These are phyloP conservation scores for Penicillium hesseltinei DNA, from an alignment of 2,329 filamentous ascomycete genomes.

Conservation along the genomic window DNA sequence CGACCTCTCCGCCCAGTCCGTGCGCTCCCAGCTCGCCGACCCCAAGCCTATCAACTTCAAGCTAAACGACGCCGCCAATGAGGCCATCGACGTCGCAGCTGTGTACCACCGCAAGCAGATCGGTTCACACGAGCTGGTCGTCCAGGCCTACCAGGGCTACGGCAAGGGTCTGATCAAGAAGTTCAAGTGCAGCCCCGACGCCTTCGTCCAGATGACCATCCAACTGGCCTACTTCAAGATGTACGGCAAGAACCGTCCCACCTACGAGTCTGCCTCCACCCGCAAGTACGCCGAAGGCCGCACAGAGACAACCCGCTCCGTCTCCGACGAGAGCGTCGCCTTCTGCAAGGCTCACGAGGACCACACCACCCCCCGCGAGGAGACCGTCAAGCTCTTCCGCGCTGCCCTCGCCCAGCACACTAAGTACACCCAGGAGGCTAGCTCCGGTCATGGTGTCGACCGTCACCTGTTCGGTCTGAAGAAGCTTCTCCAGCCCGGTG, in stretches of 20 bases:
- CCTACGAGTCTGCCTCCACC: slow-evolving; percentile 94
- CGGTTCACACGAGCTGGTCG: slow-evolving; percentile 80
- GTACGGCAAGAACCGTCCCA: slow-evolving; percentile 96
- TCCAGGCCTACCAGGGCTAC: slow-evolving; percentile 95
- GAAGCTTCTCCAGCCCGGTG: slow-evolving; percentile 76
- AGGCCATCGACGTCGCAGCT: slow-evolving; percentile 75
- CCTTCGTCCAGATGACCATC: slow-evolving; percentile 97
- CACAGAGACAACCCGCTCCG: slow-evolving; percentile 90
- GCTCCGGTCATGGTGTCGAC: slow-evolving; percentile 90
- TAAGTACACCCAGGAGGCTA: slow-evolving; percentile 86
- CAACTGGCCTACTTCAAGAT: slow-evolving; percentile 98
- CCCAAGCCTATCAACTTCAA: slow-evolving; percentile 76
- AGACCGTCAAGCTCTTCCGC: slow-evolving; percentile 73
- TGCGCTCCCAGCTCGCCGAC: slow-evolving; percentile 81
- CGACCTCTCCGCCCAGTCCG: slow-evolving; percentile 73
- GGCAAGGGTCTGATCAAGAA: slow-evolving; percentile 99
- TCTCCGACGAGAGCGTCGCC: slow-evolving; percentile 85
- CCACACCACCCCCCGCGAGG: slow-evolving; percentile 59
- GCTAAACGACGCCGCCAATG: slow-evolving; percentile 68
- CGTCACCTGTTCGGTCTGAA: slow-evolving; percentile 96
- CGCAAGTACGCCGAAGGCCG: slow-evolving; percentile 94
- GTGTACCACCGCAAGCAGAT: slow-evolving; percentile 80
- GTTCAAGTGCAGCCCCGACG: slow-evolving; percentile 97
- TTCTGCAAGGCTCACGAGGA: slow-evolving; percentile 89
- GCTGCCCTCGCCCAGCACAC: slow-evolving; percentile 78